A percentile compares a stretch with the other conserved stretches of the same genome.
phyloP scores from a whole-genome alignment of 805 yeast genomes.

The Candida oleophila region DNA sequence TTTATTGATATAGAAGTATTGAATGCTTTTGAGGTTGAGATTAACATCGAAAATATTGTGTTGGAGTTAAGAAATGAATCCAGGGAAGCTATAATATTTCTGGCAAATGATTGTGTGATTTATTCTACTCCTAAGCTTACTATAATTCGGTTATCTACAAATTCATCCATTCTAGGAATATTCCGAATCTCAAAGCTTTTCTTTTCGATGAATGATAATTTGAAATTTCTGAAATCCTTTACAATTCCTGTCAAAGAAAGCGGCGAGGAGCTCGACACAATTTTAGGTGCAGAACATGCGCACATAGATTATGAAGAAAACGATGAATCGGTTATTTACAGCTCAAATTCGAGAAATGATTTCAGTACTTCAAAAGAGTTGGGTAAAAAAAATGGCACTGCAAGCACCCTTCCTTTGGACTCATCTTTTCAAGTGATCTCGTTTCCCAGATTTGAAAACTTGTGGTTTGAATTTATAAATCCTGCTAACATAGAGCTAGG shows the following conservation, averaged over 20 bases:
- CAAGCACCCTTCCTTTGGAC: background rate
- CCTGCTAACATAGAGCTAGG: conserved; percentile 29
- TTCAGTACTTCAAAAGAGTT: background rate
- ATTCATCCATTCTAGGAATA: conserved; percentile 31
- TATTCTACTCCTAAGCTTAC: background rate
- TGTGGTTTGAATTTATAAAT: conserved; percentile 26
- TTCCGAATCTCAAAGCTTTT: conserved; percentile 22
- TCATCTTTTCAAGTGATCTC: conserved; percentile 6
- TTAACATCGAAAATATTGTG: conserved; percentile 19
- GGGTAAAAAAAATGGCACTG: background rate
- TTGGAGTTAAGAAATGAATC: conserved; percentile 18
- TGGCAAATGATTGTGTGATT: background rate
- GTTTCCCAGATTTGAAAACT: conserved; percentile 17
- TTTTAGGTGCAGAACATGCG: conserved; percentile 5
- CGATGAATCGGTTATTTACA: conserved; percentile 4
- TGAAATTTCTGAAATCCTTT: conserved; percentile 17
- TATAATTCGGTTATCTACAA: conserved; percentile 19
- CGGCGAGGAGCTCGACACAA: background rate
- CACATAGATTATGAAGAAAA: background rate
- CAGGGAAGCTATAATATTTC: conserved; percentile 5
- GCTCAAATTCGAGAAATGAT: background rate
- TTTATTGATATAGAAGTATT: conserved; percentile 31
- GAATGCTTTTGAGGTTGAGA: conserved; percentile 25
- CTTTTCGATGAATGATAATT: conserved; percentile 15
- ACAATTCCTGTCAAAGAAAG: conserved; percentile 3